Percentiles rank a stretch among this genome's conserved stretches.
phyloP scores from a whole-genome alignment of 2,329 filamentous ascomycete genomes.

The Talaromyces funiculosus region DNA sequence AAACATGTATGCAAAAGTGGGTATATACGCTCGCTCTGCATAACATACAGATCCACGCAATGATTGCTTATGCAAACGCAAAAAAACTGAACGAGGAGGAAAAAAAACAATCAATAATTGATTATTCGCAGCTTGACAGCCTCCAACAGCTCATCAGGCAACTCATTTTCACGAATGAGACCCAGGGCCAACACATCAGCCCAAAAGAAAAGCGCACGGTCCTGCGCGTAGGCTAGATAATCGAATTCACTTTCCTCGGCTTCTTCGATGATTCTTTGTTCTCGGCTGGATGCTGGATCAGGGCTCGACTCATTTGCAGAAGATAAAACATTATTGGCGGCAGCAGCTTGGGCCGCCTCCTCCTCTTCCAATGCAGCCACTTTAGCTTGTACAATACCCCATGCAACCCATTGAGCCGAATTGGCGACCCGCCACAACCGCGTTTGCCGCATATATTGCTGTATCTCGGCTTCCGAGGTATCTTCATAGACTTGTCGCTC shows the following conservation, averaged over 20 bases:
- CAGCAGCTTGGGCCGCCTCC: conserved; percentile 21
- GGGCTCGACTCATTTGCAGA: background rate
- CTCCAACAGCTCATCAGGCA: conserved; percentile 61
- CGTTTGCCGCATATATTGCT: conserved; percentile 69
- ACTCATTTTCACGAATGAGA: conserved; percentile 66
- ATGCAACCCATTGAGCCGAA: conserved; percentile 86
- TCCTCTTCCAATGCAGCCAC: conserved; percentile 62
- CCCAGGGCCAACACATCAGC: conserved; percentile 78
- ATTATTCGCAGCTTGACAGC: conserved; percentile 60
- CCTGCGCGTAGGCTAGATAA: conserved; percentile 85
- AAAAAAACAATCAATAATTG: conserved; percentile 47
- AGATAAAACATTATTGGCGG: background rate
- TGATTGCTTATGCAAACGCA: background rate
- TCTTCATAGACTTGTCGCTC: conserved; percentile 41
- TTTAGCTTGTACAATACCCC: conserved; percentile 94
- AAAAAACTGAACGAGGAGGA: background rate
- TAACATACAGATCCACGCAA: background rate
- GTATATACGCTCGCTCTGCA: conserved; percentile 11
- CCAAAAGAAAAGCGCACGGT: conserved; percentile 90
- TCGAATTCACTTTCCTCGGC: conserved; percentile 66
- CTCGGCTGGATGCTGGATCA: background rate
- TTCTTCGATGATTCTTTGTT: conserved; percentile 18
- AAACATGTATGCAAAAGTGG: background rate
- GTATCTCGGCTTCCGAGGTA: conserved; percentile 60
- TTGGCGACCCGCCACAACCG: conserved; percentile 82